Base-by-base conservation (phyloP, 345 rosid genomes). In the Eucalyptus virginea region DNA sequence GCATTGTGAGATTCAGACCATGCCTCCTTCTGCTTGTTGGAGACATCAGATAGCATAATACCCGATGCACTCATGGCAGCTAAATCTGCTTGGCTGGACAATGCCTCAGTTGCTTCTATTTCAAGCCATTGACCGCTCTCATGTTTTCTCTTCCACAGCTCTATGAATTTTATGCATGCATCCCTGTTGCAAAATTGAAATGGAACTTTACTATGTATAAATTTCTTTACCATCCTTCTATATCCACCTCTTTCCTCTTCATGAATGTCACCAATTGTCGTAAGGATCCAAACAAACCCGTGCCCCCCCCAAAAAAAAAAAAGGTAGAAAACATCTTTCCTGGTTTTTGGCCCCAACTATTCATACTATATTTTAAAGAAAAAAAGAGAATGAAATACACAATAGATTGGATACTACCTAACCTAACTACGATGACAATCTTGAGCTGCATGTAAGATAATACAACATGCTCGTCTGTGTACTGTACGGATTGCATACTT, bases 71-170 rank as follows among this genome's bases (percentile, higher is more conserved):
- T 94, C 90, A 92, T 89, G 83, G 92, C 89, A 88, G 96, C 91
- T 90, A 94, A 90, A 88, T 96, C 97, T 90, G 96, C 89, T 50
- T 91, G 95, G 87, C 90, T 89, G 87, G 94, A 90, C 91, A 93
- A 90, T 87, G 94, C 96, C 90, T 96, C 99, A 49, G 96, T 90
- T 83, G 95, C 95, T 94, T 95, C 99, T 44, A 97, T 94, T 88
- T 98, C 99, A 91, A 95, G 92, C 99, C 99, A 96, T 88, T 96
- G 98, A 88, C 99, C 99, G 60, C 94, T 94, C 94, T 96, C 99
- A 87, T 97, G 99, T 93, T 98, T 98, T 91, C 95, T 95, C 93
- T 94, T 97, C 99, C 99, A 98, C 90, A 97, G 89, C 58, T 97
- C 97, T 91, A 87, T 92, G 91, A 97, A 97, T 87, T 91, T 97